Conservation (phyloP, 768 basidiomycete species). For the Krasilnikovozyma curviuscula region DNA sequence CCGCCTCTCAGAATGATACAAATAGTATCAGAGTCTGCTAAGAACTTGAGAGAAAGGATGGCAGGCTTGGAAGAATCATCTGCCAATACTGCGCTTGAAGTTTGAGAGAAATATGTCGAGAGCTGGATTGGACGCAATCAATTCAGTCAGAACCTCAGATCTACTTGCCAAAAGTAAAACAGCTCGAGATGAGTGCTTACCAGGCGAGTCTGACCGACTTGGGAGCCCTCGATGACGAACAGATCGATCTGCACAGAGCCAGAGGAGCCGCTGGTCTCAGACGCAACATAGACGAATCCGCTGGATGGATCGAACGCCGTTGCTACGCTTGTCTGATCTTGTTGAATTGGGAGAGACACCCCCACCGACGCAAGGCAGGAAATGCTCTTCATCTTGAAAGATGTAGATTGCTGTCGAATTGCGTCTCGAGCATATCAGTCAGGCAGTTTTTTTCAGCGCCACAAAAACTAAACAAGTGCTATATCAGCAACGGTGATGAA, state of each 20-base stretch:
- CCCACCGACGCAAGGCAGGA: slow-evolving; percentile 8
- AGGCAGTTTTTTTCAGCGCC: too few relatives aligned
- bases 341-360: neutral
- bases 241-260: slow-evolving; percentile 2
- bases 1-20: slow-evolving; percentile 53
- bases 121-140: neutral
- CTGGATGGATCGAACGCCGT: slow-evolving; percentile 5
- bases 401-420: too few relatives aligned
- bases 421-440: too few relatives aligned
- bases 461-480: too few relatives aligned
- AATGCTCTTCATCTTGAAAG: slow-evolving; percentile 2
- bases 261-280: neutral
- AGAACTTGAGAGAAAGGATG: slow-evolving; percentile 38
- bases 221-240: neutral
- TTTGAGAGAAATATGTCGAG: neutral
- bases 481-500: too few relatives aligned
- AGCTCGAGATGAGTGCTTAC: neutral
- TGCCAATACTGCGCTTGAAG: neutral
- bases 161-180: neutral
- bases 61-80: neutral
- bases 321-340: neutral
- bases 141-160: neutral
- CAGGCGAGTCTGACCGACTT: neutral
- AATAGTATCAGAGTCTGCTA: slow-evolving; percentile 51
- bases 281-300: slow-evolving; percentile 1